Percentiles rank a stretch among this genome's conserved stretches.
Evolutionary conservation across 495 filamentous ascomycete species (phyloP).

Genomic region (Aspergillus hancockii): DNA sequence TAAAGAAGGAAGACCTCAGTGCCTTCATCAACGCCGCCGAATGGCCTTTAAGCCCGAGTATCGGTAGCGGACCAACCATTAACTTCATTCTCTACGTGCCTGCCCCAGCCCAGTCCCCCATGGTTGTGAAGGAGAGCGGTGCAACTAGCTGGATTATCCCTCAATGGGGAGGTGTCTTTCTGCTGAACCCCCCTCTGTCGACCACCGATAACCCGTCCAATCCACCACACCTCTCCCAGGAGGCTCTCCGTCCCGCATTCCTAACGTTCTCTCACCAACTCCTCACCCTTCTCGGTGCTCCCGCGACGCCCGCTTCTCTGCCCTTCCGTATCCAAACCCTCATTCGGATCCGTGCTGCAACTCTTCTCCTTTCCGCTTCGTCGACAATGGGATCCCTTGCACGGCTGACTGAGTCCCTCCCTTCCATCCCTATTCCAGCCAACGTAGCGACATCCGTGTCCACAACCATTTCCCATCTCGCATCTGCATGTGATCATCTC

Average conservation of each 20-base stretch:
- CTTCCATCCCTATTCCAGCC: constrained; percentile 86
- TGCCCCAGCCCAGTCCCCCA: constrained; percentile 56
- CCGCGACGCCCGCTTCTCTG: constrained; percentile 73
- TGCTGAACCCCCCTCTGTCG: constrained; percentile 64
- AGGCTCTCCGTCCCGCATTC: constrained; percentile 73
- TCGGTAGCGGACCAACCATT: constrained; percentile 87
- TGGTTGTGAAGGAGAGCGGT: constrained; percentile 67
- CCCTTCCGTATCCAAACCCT: constrained; percentile 84
- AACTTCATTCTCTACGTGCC: constrained; percentile 93
- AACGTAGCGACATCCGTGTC: constrained; percentile 83
- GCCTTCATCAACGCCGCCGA: constrained; percentile 97
- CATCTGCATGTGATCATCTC: constrained; percentile 73
- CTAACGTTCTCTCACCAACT: constrained; percentile 91
- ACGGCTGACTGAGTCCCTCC: constrained; percentile 78
- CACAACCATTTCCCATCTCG: constrained; percentile 73
- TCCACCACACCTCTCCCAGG: constrained; percentile 49
- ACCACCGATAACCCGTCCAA: constrained; percentile 24
- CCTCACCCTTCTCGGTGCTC: constrained; percentile 83
- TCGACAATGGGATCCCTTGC: constrained; percentile 93
- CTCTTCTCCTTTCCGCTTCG: constrained; percentile 83
- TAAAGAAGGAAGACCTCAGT: constrained; percentile 84
- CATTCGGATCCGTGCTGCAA: constrained; percentile 79
- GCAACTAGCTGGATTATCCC: constrained; percentile 91
- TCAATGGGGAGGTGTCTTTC: constrained; percentile 92
- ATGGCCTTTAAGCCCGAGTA: constrained; percentile 94